Conservation (phyloP, 1,284 basidiomycete species). For the Fistulinella staudtii region DNA sequence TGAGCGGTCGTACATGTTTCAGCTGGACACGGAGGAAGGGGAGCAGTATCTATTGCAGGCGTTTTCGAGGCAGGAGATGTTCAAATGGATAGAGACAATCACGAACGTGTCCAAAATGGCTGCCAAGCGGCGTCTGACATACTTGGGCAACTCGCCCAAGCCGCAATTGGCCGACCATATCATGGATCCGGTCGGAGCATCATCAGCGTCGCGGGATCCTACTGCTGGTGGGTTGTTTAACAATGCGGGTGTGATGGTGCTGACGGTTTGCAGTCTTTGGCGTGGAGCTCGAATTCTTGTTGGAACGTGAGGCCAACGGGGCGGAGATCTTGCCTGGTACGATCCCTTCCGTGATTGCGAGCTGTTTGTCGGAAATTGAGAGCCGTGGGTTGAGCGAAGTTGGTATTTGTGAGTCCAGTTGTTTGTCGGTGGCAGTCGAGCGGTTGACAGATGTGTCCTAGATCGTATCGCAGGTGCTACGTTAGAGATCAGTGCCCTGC, state of each 20-base stretch:
- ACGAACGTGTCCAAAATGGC: constrained; percentile 64
- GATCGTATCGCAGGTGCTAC: constrained; percentile 81
- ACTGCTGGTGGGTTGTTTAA: constrained; percentile 51
- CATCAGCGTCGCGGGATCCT: constrained; percentile 48
- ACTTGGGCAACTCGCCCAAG: constrained; percentile 68
- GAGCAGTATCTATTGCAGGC: constrained; percentile 78
- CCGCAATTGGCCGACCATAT: constrained; percentile 68
- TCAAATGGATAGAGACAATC: constrained; percentile 71
- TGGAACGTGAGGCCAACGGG: constrained; percentile 58
- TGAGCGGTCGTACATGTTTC: constrained; percentile 76
- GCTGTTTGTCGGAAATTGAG: constrained; percentile 68
- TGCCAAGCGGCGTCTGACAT: constrained; percentile 75
- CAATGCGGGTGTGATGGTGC: not conserved
- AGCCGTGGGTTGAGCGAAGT: constrained; percentile 70
- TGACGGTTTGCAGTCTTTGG: constrained; percentile 59
- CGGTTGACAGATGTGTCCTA: constrained; percentile 23
- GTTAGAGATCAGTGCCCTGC: constrained; percentile 62
- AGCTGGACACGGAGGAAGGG: constrained; percentile 80
- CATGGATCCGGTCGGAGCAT: constrained; percentile 41
- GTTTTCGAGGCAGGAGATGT: constrained; percentile 61
- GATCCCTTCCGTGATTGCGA: constrained; percentile 62
- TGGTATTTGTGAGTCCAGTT: constrained; percentile 67
- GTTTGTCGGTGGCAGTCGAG: too few relatives aligned
- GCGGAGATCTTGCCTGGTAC: constrained; percentile 49
- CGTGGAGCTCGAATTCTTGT: constrained; percentile 64